A percentile compares a stretch with the other conserved stretches of the same genome.
Evolutionary conservation across 306 rosid species (phyloP).

Genomic region (Pyrus betulifolia): DNA sequence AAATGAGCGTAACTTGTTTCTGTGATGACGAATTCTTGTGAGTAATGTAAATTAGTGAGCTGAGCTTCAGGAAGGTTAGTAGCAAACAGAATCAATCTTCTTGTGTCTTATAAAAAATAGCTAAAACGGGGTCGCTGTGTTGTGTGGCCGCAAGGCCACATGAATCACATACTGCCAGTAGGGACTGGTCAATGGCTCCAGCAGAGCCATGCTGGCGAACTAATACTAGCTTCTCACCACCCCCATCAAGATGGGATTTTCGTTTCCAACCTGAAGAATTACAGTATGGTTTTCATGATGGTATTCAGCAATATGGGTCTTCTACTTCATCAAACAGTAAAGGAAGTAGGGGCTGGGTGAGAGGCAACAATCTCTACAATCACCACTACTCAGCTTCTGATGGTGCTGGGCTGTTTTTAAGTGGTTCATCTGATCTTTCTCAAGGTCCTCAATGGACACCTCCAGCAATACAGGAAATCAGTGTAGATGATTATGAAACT

Average conservation of each 20-base stretch:
- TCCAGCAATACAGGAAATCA: conserved; percentile 85
- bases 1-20: conserved; percentile 1
- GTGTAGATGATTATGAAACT: conserved; percentile 55
- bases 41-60: background rate
- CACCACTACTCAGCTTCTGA: conserved; percentile 66
- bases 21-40: background rate
- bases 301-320: conserved; percentile 42
- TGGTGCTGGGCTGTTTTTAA: conserved; percentile 53
- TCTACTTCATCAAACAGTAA: conserved; percentile 63
- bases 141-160: conserved; percentile 99
- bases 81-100: conserved; percentile 18
- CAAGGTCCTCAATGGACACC: conserved; percentile 75
- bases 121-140: conserved; percentile 98
- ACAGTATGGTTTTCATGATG: conserved; percentile 53
- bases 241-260: conserved; percentile 79
- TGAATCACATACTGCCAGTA: conserved; percentile 73
- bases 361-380: conserved; percentile 69
- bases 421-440: conserved; percentile 78
- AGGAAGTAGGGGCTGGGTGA: conserved; percentile 60
- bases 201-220: conserved; percentile 90
- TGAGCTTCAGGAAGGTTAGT: conserved; percentile 21
- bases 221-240: conserved; percentile 78
- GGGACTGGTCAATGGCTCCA: conserved; percentile 93
- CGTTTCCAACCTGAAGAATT: conserved; percentile 65
- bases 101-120: conserved; percentile 52